Evolutionary conservation across 2,329 filamentous ascomycete species (phyloP).

Genomic region (Pseudogymnoascus verrucosus): DNA sequence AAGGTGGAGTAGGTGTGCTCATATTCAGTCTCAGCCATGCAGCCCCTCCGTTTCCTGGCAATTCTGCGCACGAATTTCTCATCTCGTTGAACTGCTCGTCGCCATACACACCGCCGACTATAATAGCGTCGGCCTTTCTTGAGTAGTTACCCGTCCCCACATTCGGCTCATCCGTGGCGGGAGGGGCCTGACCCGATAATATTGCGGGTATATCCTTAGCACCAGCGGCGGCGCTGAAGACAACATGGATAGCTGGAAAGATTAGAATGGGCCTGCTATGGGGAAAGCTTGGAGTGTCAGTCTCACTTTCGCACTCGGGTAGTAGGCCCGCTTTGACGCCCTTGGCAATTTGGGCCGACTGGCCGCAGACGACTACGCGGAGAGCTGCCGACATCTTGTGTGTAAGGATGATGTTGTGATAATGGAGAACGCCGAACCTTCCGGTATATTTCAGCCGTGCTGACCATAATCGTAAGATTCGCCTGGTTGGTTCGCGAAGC

Average conservation of each 20-base stretch:
- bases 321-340: constrained; percentile 11
- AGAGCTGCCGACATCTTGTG: background rate
- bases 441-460: background rate
- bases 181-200: constrained; percentile 9
- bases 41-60: constrained; percentile 12
- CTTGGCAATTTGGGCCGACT: constrained; percentile 10
- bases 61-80: constrained; percentile 10
- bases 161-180: background rate
- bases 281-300: background rate
- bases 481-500: background rate
- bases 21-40: constrained; percentile 19
- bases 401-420: background rate
- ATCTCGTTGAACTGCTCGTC: constrained; percentile 15
- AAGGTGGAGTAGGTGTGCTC: constrained; percentile 14
- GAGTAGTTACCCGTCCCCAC: constrained; percentile 13
- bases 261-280: background rate
- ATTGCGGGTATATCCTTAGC: constrained; percentile 11
- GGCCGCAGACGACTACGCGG: background rate
- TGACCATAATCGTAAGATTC: background rate
- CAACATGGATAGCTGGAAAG: constrained; percentile 12
- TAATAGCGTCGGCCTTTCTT: constrained; percentile 9
- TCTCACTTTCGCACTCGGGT: constrained; percentile 14
- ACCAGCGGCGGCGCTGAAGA: constrained; percentile 9
- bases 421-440: background rate
- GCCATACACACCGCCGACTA: constrained; percentile 13